These are phyloP conservation scores for Geotrichum armillariae DNA, from an alignment of 1,139 yeast species.

Conservation along the genomic window DNA sequence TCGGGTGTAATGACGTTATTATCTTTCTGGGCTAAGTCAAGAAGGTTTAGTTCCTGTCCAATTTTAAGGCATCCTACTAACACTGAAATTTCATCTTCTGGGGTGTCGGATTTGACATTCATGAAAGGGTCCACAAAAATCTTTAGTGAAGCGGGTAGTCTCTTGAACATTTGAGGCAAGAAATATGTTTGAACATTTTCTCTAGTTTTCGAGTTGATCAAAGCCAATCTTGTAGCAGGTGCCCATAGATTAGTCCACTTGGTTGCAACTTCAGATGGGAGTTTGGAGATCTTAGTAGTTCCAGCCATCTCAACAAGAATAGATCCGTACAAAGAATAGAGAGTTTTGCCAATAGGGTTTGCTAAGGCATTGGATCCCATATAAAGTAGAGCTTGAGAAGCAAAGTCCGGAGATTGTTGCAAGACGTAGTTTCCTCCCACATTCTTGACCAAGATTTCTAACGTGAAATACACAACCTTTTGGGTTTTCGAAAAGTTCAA, in stretches of 20 bases:
- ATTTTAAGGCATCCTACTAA: slow-evolving; percentile 59
- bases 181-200: slow-evolving; percentile 59
- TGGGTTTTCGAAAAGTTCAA: slow-evolving; percentile 50
- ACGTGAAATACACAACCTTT: slow-evolving; percentile 58
- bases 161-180: slow-evolving; percentile 60
- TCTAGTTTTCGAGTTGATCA: slow-evolving; percentile 41
- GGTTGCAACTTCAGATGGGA: slow-evolving; percentile 28
- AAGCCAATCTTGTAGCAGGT: slow-evolving; percentile 41
- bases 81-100: slow-evolving; percentile 41
- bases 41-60: slow-evolving; percentile 60
- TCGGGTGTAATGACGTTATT: slow-evolving; percentile 42
- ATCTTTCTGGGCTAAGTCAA: slow-evolving; percentile 50
- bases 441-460: slow-evolving; percentile 56
- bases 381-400: slow-evolving; percentile 47
- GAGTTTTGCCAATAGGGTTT: slow-evolving; percentile 64
- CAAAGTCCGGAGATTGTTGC: slow-evolving; percentile 46
- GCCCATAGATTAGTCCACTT: slow-evolving; percentile 61
- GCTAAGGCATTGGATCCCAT: slow-evolving; percentile 64
- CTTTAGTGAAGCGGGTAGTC: slow-evolving; percentile 47
- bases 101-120: slow-evolving; percentile 24
- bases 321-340: slow-evolving; percentile 45
- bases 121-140: slow-evolving; percentile 40
- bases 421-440: slow-evolving; percentile 47
- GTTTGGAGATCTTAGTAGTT: slow-evolving; percentile 25
- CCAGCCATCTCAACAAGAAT: slow-evolving; percentile 39